These are phyloP conservation scores for Ophiognomonia clavigignenti-juglandacearum DNA, from an alignment of 2,329 filamentous ascomycete species.

Conservation along the genomic window DNA sequence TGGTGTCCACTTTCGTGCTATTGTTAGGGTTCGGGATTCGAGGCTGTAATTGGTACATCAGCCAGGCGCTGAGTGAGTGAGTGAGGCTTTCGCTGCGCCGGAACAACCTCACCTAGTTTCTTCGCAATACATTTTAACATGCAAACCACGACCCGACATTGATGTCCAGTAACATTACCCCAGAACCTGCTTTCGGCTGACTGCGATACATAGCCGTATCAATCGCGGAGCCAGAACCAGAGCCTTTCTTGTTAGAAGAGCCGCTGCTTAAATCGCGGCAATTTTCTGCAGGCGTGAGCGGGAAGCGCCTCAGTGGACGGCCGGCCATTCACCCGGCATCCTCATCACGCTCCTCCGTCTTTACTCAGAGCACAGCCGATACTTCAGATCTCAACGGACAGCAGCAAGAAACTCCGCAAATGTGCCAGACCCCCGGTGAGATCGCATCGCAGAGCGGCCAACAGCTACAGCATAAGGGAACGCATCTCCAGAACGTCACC, in stretches of 20 bases:
- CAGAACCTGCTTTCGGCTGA: neutral
- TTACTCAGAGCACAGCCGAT: slow-evolving; percentile 33
- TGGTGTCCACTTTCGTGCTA: neutral
- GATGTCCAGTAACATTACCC: neutral
- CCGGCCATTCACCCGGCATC: slow-evolving; percentile 28
- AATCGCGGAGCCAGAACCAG: slow-evolving; percentile 51
- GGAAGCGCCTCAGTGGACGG: slow-evolving; percentile 40
- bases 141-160: neutral
- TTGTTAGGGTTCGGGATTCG: neutral
- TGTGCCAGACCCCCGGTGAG: slow-evolving; percentile 24
- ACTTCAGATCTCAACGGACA: slow-evolving; percentile 20
- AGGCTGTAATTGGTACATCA: too few relatives aligned
- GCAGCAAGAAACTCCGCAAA: slow-evolving; percentile 21
- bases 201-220: slow-evolving; percentile 41
- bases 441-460: slow-evolving; percentile 6
- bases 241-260: slow-evolving; percentile 34
- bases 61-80: too few relatives aligned
- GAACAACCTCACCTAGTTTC: too few relatives aligned
- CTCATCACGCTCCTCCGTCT: slow-evolving; percentile 41
- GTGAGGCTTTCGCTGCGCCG: too few relatives aligned
- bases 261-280: slow-evolving; percentile 35
- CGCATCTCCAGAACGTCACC: slow-evolving; percentile 22
- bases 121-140: neutral
- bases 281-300: slow-evolving; percentile 36
- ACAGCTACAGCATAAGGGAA: slow-evolving; percentile 12